These are phyloP conservation scores for Crithidia acanthocephali DNA, from an alignment of 208 protist genomes.

Conservation along the genomic window DNA sequence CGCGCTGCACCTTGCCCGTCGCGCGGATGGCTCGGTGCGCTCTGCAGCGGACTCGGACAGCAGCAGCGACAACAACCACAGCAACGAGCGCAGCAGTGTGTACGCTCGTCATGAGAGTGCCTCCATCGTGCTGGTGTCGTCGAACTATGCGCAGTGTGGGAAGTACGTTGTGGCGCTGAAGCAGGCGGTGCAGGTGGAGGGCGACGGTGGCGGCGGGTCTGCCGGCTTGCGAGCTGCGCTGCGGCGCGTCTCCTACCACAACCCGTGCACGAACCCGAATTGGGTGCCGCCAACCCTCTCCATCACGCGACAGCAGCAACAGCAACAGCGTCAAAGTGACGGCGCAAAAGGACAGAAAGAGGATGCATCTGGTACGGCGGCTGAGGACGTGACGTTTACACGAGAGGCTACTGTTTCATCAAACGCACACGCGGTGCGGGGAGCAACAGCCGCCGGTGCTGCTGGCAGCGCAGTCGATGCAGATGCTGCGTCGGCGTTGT, in stretches of 20 bases:
- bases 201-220: too few relatives aligned
- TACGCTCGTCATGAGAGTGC: conserved; percentile 31
- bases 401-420: too few relatives aligned
- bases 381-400: not conserved
- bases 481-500: conserved; percentile 25
- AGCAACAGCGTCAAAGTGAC: not conserved
- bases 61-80: conserved; percentile 24
- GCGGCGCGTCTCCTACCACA: conserved; percentile 78
- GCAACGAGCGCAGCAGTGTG: conserved; percentile 22
- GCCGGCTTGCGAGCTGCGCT: conserved; percentile 45
- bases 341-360: not conserved
- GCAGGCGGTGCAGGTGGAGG: conserved; percentile 19
- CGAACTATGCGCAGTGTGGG: conserved; percentile 61
- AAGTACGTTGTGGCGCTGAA: conserved; percentile 72
- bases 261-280: conserved; percentile 71
- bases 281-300: conserved; percentile 70
- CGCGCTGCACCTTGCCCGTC: conserved; percentile 68
- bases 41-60: too few relatives aligned
- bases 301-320: conserved; percentile 24
- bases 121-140: conserved; percentile 53
- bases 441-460: too few relatives aligned
- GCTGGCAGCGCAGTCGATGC: conserved; percentile 6
- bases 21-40: conserved; percentile 25
- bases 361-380: not conserved
- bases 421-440: too few relatives aligned